A percentile compares a stretch with the other conserved stretches of the same genome.
These are phyloP conservation scores for Clonostachys solani DNA, from an alignment of 2,329 filamentous ascomycete species.

Conservation along the genomic window DNA sequence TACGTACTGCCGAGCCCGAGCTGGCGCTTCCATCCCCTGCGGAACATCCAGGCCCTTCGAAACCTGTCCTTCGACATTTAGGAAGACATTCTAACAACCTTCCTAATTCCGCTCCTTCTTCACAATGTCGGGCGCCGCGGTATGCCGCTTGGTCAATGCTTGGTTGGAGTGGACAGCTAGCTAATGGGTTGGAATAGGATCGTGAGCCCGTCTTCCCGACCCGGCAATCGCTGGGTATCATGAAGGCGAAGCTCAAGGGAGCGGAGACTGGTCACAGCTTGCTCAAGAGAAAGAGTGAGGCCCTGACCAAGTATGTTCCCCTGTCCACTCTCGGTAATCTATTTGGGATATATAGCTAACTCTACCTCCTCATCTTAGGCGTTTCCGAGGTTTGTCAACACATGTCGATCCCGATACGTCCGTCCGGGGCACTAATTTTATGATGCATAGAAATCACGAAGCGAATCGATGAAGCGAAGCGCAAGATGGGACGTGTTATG, in stretches of 20 bases:
- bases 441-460: slow-evolving; percentile 74
- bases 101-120: too few relatives aligned
- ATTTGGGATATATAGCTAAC: neutral
- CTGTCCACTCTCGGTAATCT: neutral
- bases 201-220: slow-evolving; percentile 97
- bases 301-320: slow-evolving; percentile 78
- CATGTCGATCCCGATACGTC: slow-evolving; percentile 3
- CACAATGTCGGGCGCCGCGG: slow-evolving; percentile 32
- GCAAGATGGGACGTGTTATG: slow-evolving; percentile 99
- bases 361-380: slow-evolving; percentile 44
- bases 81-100: too few relatives aligned
- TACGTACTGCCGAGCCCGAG: too few relatives aligned
- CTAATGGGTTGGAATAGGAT: slow-evolving; percentile 57
- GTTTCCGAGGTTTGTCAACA: slow-evolving; percentile 68
- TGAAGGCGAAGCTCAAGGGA: slow-evolving; percentile 98
- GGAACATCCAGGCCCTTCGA: too few relatives aligned
- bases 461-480: slow-evolving; percentile 97
- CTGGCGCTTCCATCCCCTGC: too few relatives aligned
- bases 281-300: slow-evolving; percentile 96
- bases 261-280: slow-evolving; percentile 89
- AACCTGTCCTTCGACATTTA: too few relatives aligned
- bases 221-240: slow-evolving; percentile 90
- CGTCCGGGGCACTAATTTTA: too few relatives aligned
- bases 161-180: neutral
- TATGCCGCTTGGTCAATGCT: slow-evolving; percentile 14